A percentile compares a stretch with the other conserved stretches of the same genome.
Evolutionary conservation across 2,329 filamentous ascomycete genomes (phyloP).

Genomic region (Aureobasidium leucospermi): DNA sequence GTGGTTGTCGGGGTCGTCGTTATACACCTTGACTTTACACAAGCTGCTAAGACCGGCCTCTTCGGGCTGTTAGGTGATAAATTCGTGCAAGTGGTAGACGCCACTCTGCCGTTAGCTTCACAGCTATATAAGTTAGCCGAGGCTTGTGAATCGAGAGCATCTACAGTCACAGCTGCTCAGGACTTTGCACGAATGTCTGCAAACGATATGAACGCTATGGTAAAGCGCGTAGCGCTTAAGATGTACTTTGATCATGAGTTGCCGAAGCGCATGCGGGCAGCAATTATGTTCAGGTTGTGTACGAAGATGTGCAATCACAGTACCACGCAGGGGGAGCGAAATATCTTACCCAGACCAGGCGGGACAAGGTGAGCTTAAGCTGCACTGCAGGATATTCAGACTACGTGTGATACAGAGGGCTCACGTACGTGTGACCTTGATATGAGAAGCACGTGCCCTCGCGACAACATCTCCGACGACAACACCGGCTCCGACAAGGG

Average conservation of each 20-base stretch:
- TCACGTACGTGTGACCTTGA: no score
- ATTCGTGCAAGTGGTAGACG: conserved; percentile 15
- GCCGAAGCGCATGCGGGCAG: not conserved
- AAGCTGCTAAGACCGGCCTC: conserved; percentile 6
- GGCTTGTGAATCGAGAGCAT: not conserved
- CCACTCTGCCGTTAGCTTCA: not conserved
- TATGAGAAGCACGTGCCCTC: no score
- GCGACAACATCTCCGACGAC: no score
- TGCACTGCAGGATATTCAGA: no score
- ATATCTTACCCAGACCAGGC: no score
- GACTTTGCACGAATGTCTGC: not conserved
- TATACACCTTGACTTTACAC: conserved; percentile 3
- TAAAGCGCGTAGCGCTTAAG: not conserved
- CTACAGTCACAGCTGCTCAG: not conserved
- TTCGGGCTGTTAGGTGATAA: conserved; percentile 15
- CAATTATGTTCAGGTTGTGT: conserved; percentile 8
- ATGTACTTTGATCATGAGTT: not conserved
- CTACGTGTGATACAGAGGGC: no score
- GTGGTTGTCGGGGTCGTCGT: conserved; percentile 13
- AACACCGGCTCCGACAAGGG: no score
- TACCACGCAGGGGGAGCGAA: not conserved
- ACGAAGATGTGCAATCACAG: conserved; percentile 3
- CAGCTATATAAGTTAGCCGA: conserved; percentile 2
- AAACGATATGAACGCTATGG: conserved; percentile 3
- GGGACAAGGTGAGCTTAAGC: no score